These are phyloP conservation scores for Saccharomycopsis oosterbeekiorum DNA, from an alignment of 805 yeast species.

Conservation along the genomic window DNA sequence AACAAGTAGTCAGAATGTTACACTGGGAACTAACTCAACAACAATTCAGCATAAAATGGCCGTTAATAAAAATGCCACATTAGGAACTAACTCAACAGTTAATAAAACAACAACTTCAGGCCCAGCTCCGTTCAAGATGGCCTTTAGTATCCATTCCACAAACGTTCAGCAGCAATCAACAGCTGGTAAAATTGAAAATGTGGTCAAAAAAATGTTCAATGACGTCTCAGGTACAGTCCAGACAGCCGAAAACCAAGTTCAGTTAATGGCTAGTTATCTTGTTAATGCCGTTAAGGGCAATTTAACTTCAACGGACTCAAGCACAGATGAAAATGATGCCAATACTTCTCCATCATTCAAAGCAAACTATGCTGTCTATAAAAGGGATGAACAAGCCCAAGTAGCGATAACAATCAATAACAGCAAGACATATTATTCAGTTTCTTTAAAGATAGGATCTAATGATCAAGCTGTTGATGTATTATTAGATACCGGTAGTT, in stretches of 20 bases:
- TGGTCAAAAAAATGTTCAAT: not conserved
- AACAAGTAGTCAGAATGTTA: not conserved
- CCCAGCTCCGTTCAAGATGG: not conserved
- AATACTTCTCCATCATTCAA: constrained; percentile 4
- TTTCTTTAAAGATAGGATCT: constrained; percentile 9
- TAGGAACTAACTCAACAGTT: not conserved
- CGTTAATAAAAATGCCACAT: too few species aligned
- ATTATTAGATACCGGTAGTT: constrained; percentile 27
- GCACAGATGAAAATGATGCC: constrained; percentile 16
- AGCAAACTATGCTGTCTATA: constrained; percentile 18
- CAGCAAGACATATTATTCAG: constrained; percentile 7
- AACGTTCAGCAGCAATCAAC: not conserved
- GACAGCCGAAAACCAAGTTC: not conserved
- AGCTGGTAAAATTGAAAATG: not conserved
- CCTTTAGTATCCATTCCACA: not conserved
- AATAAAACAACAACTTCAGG: not conserved
- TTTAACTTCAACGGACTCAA: not conserved
- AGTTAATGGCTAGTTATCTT: not conserved
- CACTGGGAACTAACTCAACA: not conserved
- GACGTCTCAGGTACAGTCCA: not conserved
- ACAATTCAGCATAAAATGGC: not conserved
- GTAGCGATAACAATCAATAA: constrained; percentile 7
- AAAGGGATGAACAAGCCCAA: constrained; percentile 28
- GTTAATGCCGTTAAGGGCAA: not conserved
- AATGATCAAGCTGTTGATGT: constrained; percentile 12